Evolutionary conservation across 495 filamentous ascomycete genomes (phyloP).

Genomic region (Aspergillus bridgeri): DNA sequence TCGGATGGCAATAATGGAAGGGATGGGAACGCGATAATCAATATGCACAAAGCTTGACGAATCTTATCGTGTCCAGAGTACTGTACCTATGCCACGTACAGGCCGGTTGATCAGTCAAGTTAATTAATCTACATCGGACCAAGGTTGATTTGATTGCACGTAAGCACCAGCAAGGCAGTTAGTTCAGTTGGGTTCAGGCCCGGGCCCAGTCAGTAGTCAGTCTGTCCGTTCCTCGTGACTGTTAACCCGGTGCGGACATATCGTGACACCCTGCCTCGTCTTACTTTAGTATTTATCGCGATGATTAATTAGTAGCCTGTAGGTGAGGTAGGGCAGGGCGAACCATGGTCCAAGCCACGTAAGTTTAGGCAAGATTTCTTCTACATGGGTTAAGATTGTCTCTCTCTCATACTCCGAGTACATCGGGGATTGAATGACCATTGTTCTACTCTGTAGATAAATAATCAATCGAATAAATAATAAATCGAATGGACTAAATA

Average conservation of each 20-base stretch:
- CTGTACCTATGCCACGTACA: not conserved
- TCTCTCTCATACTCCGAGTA: no score
- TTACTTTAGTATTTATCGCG: not conserved
- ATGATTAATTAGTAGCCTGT: no score
- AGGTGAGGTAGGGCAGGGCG: no score
- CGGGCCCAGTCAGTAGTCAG: no score
- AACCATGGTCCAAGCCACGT: no score
- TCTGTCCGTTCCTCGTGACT: not conserved
- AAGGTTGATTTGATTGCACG: not conserved
- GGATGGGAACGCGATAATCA: not conserved
- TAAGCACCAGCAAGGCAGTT: not conserved
- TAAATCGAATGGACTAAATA: not conserved
- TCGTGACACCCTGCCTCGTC: not conserved
- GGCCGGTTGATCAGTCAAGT: constrained; percentile 3
- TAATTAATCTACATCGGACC: not conserved
- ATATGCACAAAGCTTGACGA: constrained; percentile 15
- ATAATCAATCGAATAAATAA: not conserved
- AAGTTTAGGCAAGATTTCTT: no score
- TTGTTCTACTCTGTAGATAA: no score
- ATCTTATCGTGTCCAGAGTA: no score
- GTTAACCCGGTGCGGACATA: not conserved
- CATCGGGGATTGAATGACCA: no score
- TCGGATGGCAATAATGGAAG: not conserved
- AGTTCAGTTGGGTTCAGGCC: no score
- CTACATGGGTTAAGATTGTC: no score